Evolutionary conservation across 225 moss, liverwort and hornwort species (phyloP), one percentile per base, ranked within the genome.

Genomic region (Sphagnum tenellum): DNA sequence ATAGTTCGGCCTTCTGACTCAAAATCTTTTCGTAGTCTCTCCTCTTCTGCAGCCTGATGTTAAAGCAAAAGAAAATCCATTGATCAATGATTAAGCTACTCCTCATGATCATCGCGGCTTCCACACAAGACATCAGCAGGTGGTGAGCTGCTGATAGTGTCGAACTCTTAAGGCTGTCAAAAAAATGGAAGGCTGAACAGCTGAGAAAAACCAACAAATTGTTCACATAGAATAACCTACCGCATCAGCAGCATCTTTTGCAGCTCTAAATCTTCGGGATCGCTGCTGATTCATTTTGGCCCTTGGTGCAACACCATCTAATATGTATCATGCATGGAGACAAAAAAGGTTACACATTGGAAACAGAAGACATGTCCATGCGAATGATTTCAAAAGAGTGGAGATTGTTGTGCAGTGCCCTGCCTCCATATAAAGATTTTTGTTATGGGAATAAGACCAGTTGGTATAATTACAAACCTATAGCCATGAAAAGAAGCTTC

Each of bases 281-380:
- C 98, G 81, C 76, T 98, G 93, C 73, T 93, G 98, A 64, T 98
- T 98, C 93, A 93, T 98, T 76, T 98, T 98, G 4, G 93, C 93
- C 78, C 93, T 72, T 46, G 93, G 98, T 47, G 98, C 98, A 52
- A 98, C 98, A 47, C 93, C 98, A 86, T 98, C 93, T 98, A 63
- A 29, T 66, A 52, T 52, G 9, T 5, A 52, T 52, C 52, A 50
- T 13, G 10, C 46, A 12, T 48, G 2, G 13, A 7, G 11, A 48
- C 8, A 47, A 50, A 12, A 52, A 0, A 52, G 52, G 9, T 52
- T 52, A 52, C 52, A 52, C 52, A 52, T 9, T 52, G 6, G 7
- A 52, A 5, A 52, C 6, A 5, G 52, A 6, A 64, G 9, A 9
- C 2, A 2, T 47, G 45, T 13, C 9, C 9, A 47, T 47, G 3